Percentiles rank a stretch among this genome's conserved stretches.
Conservation (phyloP, 116 monocot genomes). For the Dioscorea cayenensis region DNA sequence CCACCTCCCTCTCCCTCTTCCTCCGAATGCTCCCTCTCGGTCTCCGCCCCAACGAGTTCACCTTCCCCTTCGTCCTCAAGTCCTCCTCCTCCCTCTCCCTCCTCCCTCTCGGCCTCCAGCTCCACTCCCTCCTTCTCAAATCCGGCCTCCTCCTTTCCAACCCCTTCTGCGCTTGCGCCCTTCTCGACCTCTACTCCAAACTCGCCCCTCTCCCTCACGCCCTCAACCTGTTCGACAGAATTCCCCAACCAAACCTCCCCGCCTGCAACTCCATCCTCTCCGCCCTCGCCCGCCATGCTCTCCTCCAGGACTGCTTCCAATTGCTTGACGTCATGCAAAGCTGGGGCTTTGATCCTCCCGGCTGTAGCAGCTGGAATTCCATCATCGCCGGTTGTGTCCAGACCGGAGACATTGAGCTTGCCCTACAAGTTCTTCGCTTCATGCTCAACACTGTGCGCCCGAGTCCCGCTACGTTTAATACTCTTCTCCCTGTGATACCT, state of each 20-base stretch:
- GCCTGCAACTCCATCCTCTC: constrained; percentile 54
- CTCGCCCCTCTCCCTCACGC: constrained; percentile 28
- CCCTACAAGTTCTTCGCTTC: constrained; percentile 28
- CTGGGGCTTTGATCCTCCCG: constrained; percentile 13
- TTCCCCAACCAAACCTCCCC: constrained; percentile 32
- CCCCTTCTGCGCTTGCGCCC: constrained; percentile 42
- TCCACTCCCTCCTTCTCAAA: constrained; percentile 48
- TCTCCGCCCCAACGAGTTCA: constrained; percentile 43
- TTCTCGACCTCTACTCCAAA: constrained; percentile 54
- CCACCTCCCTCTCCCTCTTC: constrained; percentile 37
- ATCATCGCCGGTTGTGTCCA: constrained; percentile 54
- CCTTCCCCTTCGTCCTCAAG: constrained; percentile 60
- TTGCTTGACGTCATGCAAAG: constrained; percentile 38
- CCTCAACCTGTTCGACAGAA: constrained; percentile 58
- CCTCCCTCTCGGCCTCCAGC: constrained; percentile 32
- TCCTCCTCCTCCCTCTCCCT: constrained; percentile 25
- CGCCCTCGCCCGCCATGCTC: constrained; percentile 31
- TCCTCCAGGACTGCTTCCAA: constrained; percentile 22
- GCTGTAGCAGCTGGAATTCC: constrained; percentile 56
- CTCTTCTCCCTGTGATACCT: constrained; percentile 42
- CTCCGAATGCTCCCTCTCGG: constrained; percentile 27
- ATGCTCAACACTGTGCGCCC: constrained; percentile 30
- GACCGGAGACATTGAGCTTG: constrained; percentile 24
- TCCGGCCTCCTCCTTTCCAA: constrained; percentile 16
- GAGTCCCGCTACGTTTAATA: constrained; percentile 55